These are phyloP conservation scores for Diaporthe eres DNA, from an alignment of 2,329 filamentous ascomycete species.

Conservation along the genomic window DNA sequence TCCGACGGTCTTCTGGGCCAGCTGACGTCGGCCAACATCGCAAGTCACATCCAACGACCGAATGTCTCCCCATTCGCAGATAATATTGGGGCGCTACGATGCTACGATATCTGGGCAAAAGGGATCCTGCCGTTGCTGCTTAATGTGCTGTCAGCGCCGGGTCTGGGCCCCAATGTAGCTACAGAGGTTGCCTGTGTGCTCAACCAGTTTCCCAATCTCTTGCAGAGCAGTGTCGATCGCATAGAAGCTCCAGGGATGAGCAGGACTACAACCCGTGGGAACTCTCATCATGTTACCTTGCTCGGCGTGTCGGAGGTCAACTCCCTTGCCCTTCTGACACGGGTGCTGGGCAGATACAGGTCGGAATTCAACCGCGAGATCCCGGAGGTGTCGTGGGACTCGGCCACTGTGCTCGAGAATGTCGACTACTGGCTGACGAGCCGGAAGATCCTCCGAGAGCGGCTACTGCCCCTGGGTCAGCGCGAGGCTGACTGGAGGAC, in stretches of 20 bases:
- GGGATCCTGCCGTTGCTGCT: conserved; percentile 90
- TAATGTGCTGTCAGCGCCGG: conserved; percentile 81
- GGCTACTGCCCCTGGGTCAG: conserved; percentile 80
- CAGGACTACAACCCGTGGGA: conserved; percentile 63
- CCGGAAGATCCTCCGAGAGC: conserved; percentile 77
- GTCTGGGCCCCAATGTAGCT: conserved; percentile 83
- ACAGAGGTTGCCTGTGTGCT: conserved; percentile 89
- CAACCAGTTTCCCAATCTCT: conserved; percentile 87
- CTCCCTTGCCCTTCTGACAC: conserved; percentile 81
- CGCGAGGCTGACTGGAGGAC: conserved; percentile 77
- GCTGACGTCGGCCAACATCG: conserved; percentile 83
- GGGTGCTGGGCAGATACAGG: conserved; percentile 78
- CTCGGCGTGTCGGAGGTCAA: conserved; percentile 83
- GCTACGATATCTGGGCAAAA: conserved; percentile 91
- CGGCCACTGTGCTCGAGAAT: conserved; percentile 80
- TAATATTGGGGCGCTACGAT: conserved; percentile 75
- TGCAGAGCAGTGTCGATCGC: conserved; percentile 78
- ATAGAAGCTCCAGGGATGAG: conserved; percentile 75
- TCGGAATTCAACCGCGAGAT: conserved; percentile 80
- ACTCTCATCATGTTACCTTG: conserved; percentile 78
- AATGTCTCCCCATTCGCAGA: conserved; percentile 85
- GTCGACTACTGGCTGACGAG: conserved; percentile 85
- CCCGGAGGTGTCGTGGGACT: conserved; percentile 82
- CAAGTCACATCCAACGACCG: conserved; percentile 79
- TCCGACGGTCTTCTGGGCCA: conserved; percentile 87